A percentile compares a stretch with the other conserved stretches of the same genome.
Conservation (phyloP, 345 rosid genomes). For the Trapa incisa region DNA sequence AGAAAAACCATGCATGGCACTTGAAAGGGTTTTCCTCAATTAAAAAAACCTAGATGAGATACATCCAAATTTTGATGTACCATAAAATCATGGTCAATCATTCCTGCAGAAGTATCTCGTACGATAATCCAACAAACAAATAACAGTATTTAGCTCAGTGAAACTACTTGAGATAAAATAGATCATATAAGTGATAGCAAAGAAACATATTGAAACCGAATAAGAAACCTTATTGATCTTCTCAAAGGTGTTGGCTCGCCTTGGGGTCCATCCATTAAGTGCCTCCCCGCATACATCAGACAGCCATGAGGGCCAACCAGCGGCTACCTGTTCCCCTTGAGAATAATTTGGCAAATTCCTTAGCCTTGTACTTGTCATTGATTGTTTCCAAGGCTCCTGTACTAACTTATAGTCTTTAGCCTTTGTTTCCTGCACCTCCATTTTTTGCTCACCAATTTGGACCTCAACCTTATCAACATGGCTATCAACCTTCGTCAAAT, state of each 20-base stretch:
- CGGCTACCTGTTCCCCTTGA: slow-evolving; percentile 81
- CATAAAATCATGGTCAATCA: background rate
- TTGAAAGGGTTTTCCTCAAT: background rate
- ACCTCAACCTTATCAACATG: slow-evolving; percentile 29
- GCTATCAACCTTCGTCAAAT: slow-evolving; percentile 19
- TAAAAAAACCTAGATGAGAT: background rate
- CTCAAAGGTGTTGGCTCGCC: slow-evolving; percentile 79
- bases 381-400: slow-evolving; percentile 51
- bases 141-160: background rate
- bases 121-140: background rate
- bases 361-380: slow-evolving; percentile 44
- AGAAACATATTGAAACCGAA: background rate
- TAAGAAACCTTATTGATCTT: slow-evolving; percentile 77
- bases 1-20: background rate
- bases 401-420: slow-evolving; percentile 30
- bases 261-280: slow-evolving; percentile 81
- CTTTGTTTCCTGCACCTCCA: slow-evolving; percentile 32
- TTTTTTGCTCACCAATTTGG: slow-evolving; percentile 30
- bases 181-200: background rate
- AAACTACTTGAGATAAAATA: background rate
- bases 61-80: background rate
- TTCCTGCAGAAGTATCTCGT: background rate
- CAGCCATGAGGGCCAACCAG: slow-evolving; percentile 95
- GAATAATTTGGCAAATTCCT: slow-evolving; percentile 55
- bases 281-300: slow-evolving; percentile 91